Percentiles rank a stretch among this genome's conserved stretches.
Conservation (phyloP, 805 yeast genomes). For the Ogataea thermomethanolica region DNA sequence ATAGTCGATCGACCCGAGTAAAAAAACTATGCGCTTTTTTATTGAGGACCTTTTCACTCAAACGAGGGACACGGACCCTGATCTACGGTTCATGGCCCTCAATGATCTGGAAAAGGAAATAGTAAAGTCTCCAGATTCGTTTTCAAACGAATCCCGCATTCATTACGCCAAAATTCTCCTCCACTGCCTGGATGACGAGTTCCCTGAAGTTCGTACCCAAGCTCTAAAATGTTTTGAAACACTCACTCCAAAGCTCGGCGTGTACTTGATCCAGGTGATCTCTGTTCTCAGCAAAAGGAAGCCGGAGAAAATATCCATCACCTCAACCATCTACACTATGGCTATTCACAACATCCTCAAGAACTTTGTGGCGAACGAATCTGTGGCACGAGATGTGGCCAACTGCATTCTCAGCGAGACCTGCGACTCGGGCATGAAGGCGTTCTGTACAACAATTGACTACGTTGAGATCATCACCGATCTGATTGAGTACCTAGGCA, state of each 20-base stretch:
- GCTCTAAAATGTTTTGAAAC: slow-evolving; percentile 52
- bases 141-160: slow-evolving; percentile 35
- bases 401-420: slow-evolving; percentile 37
- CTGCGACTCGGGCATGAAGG: slow-evolving; percentile 21
- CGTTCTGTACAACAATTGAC: slow-evolving; percentile 41
- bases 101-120: slow-evolving; percentile 58
- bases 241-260: slow-evolving; percentile 37
- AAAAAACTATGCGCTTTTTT: slow-evolving; percentile 24
- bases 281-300: slow-evolving; percentile 25
- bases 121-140: slow-evolving; percentile 35
- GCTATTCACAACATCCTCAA: slow-evolving; percentile 46
- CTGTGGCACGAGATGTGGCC: slow-evolving; percentile 28
- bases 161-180: slow-evolving; percentile 26
- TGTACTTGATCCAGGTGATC: slow-evolving; percentile 32
- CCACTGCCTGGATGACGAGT: slow-evolving; percentile 49
- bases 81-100: slow-evolving; percentile 80
- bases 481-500: slow-evolving; percentile 44
- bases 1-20: slow-evolving; percentile 10
- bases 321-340: slow-evolving; percentile 51
- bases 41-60: slow-evolving; percentile 36
- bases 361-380: slow-evolving; percentile 25
- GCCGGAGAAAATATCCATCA: slow-evolving; percentile 32
- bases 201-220: slow-evolving; percentile 71
- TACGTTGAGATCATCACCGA: slow-evolving; percentile 60
- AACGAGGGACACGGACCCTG: slow-evolving; percentile 71